Percentiles rank a stretch among this genome's conserved stretches.
Evolutionary conservation across 257 asterid genomes (phyloP).

Genomic region (Penstemon eatonii): DNA sequence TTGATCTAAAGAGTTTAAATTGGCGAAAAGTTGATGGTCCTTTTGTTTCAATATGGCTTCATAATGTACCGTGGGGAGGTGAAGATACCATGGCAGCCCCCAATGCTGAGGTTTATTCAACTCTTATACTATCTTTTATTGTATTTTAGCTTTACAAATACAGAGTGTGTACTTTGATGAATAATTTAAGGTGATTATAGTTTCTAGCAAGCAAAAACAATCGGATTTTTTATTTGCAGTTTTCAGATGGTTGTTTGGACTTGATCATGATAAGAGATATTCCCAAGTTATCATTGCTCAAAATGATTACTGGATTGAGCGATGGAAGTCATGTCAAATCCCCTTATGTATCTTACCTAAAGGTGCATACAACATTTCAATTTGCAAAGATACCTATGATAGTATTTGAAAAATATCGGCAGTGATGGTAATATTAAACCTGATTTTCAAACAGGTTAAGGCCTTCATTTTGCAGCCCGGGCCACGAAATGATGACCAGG

Average conservation of each 20-base stretch:
- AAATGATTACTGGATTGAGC: constrained; percentile 57
- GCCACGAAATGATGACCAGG: constrained; percentile 42
- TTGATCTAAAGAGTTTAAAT: constrained; percentile 54
- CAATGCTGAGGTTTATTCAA: constrained; percentile 69
- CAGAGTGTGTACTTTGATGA: not conserved
- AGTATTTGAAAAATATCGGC: not conserved
- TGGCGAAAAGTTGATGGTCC: constrained; percentile 93
- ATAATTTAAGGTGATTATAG: not conserved
- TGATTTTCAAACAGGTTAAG: constrained; percentile 61
- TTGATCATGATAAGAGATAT: constrained; percentile 78
- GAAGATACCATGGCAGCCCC: constrained; percentile 95
- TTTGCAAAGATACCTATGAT: not conserved
- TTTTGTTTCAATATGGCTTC: constrained; percentile 93
- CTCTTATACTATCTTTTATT: not conserved
- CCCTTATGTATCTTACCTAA: constrained; percentile 68
- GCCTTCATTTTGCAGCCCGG: constrained; percentile 86
- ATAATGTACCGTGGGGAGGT: constrained; percentile 95
- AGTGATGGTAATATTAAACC: not conserved
- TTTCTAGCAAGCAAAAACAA: not conserved
- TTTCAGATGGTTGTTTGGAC: constrained; percentile 96
- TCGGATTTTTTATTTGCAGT: constrained; percentile 46
- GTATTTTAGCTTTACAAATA: not conserved
- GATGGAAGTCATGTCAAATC: constrained; percentile 80
- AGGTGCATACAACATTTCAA: constrained; percentile 46
- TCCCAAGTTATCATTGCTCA: constrained; percentile 61